Evolutionary conservation across 305 asterid species (phyloP), one percentile per base, ranked within the genome.

Genomic region (Stenogyne calaminthoides): DNA sequence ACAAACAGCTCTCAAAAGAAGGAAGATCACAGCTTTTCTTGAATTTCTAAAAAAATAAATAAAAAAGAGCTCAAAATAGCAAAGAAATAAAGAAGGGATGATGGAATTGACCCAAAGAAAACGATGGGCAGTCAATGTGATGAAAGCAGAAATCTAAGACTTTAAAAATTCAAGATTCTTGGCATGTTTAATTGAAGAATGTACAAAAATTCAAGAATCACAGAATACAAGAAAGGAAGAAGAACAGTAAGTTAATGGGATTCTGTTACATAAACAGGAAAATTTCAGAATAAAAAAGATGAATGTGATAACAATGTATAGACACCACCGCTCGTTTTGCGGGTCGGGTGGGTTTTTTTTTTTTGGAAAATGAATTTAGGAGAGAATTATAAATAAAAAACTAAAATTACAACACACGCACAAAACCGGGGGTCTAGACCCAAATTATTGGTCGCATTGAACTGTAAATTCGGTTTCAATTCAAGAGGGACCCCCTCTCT

Each of bases 401-500:
- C 2, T 22, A 47, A 39, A 32, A 14, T 7, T 25, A 64, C 74
- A 8, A 70, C 67, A 42, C 60, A 29, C 14, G 11, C 71, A 80
- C 85, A 74, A 69, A 77, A 79, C 61, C 76, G 72, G 80, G 76
- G 77, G 77, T 77, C 80, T 75, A 46, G 84, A 56, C 82, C 81
- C 85, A 51, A 67, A 64, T 77, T 77, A 62, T 55, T 73, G 79
- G 81, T 73, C 63, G 70, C 73, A 68, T 74, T 70, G 55, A 47
- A 66, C 81, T 70, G 77, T 69, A 73, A 66, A 67, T 65, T 73
- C 58, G 64, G 56, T 47, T 47, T 44, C 74, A 42, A 67, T 77
- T 59, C 75, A 78, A 74, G 56, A 49, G 46, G 15, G 12, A 64
- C 64, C 40, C 47, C 7, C 47, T n/a, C 44, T 9, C 69, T 20